Conservation (phyloP, 2,329 filamentous ascomycete species). For the Fusarium verrucosum region DNA sequence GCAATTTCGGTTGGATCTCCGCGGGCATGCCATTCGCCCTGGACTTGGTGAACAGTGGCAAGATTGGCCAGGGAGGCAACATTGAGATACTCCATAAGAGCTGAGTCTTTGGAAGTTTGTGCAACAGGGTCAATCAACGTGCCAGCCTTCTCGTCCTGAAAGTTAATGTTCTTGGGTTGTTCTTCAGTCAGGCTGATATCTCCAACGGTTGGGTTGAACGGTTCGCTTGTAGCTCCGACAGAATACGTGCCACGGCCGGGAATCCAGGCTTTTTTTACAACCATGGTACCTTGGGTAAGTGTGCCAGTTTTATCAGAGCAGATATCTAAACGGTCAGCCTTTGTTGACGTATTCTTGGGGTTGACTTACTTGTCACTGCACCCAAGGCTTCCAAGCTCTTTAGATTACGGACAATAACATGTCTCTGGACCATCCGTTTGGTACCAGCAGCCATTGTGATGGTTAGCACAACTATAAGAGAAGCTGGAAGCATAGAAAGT, state of each 20-base stretch:
- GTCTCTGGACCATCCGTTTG: conserved; percentile 61
- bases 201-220: conserved; percentile 66
- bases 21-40: conserved; percentile 67
- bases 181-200: conserved; percentile 53
- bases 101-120: conserved; percentile 56
- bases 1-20: conserved; percentile 75
- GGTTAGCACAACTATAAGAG: conserved; percentile 62
- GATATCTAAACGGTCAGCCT: conserved; percentile 52
- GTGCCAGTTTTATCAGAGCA: conserved; percentile 68
- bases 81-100: conserved; percentile 66
- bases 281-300: conserved; percentile 63
- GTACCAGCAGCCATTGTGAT: conserved; percentile 67
- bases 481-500: conserved; percentile 61
- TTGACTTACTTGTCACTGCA: conserved; percentile 57
- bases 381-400: conserved; percentile 66
- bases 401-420: conserved; percentile 64
- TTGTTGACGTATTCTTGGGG: neutral
- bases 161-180: conserved; percentile 50
- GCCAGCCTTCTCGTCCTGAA: conserved; percentile 40
- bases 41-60: conserved; percentile 66
- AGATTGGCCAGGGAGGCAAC: conserved; percentile 73
- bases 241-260: conserved; percentile 58
- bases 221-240: conserved; percentile 61
- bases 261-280: conserved; percentile 62
- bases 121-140: conserved; percentile 41